phyloP scores from a whole-genome alignment of 768 basidiomycete species.

The Kwoniella mangroviensis region DNA sequence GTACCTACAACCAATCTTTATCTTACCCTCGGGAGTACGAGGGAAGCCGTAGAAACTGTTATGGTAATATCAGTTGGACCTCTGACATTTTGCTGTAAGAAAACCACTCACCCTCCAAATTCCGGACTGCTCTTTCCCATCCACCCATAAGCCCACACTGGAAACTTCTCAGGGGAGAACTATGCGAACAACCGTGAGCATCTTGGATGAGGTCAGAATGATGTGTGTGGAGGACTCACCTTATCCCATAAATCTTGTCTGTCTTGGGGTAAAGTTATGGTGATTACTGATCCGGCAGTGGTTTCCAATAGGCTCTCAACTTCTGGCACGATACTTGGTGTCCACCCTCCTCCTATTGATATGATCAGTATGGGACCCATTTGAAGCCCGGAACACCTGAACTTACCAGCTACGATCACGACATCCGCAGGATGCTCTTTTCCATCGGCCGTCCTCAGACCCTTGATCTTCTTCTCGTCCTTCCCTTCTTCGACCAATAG shows the following conservation, averaged over 20 bases:
- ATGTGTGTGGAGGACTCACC: neutral
- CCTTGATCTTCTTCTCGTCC: constrained; percentile 11
- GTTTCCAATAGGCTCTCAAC: constrained; percentile 30
- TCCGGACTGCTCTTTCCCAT: constrained; percentile 35
- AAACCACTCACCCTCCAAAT: constrained; percentile 26
- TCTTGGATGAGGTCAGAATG: neutral
- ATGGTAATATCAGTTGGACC: constrained; percentile 10
- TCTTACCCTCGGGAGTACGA: constrained; percentile 27
- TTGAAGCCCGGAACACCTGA: neutral
- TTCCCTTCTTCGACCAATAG: constrained; percentile 16
- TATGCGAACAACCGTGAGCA: neutral
- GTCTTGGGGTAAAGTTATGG: constrained; percentile 35
- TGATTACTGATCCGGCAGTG: constrained; percentile 35
- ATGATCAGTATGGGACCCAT: no score
- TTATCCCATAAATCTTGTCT: constrained; percentile 34
- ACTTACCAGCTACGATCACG: constrained; percentile 40
- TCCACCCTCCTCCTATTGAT: constrained; percentile 40
- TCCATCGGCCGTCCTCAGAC: constrained; percentile 36
- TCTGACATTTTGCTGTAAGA: neutral
- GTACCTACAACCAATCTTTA: constrained; percentile 37
- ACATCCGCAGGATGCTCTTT: constrained; percentile 29
- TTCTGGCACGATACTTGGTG: constrained; percentile 34
- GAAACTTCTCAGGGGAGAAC: constrained; percentile 39
- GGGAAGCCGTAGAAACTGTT: constrained; percentile 30
- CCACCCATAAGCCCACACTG: constrained; percentile 41